Base-by-base conservation (phyloP, 2,329 filamentous ascomycete species). In the Cladosporium austrohemisphaericum region DNA sequence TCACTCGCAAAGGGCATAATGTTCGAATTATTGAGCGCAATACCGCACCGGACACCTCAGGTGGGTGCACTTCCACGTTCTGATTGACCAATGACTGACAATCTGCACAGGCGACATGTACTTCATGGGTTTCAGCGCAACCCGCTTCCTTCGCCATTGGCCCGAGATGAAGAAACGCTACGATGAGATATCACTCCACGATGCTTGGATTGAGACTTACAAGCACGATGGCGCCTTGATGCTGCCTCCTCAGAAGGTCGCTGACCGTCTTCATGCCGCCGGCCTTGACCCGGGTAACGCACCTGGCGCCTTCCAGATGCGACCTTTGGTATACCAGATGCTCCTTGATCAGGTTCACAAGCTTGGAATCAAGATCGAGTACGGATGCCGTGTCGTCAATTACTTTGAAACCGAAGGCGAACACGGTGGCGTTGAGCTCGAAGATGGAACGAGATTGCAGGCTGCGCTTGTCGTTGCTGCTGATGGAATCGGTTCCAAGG, bases 91-190 rank as follows among this genome's bases (percentile, higher is more conserved):
- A 6, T 29, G 2, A 28, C 22, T 50, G 11, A 50, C 5, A 4
- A 7, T 10, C 13, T 7, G 5, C 5, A 20, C 45, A 76, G 76
- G 76, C 40, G 76, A 79, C 59, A 78, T 78, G 73, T 78, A 76
- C 64, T 77, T 77, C 58, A 78, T 80, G 71, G 74, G 76, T 10
- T 68, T 78, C 14, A 76, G 73, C 36, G 76, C 76, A 19, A 78
- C 73, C 35, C 69, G 68, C 35, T 77, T 77, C 61, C 69, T 78
- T 57, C 73, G 72, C 58, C 74, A 77, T 49, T 77, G 74, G 74
- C 74, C 75, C 10, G 74, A 77, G 43, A 66, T 79, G 57, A 62
- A 66, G 22, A 62, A 69, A 26, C 74, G 77, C 54, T 78, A 74
- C 59, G 68, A 73, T 45, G 56, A 60, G 3, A 77, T 77, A 43